Evolutionary conservation across 1,284 basidiomycete genomes (phyloP).

Genomic region (Gomphus sp.): DNA sequence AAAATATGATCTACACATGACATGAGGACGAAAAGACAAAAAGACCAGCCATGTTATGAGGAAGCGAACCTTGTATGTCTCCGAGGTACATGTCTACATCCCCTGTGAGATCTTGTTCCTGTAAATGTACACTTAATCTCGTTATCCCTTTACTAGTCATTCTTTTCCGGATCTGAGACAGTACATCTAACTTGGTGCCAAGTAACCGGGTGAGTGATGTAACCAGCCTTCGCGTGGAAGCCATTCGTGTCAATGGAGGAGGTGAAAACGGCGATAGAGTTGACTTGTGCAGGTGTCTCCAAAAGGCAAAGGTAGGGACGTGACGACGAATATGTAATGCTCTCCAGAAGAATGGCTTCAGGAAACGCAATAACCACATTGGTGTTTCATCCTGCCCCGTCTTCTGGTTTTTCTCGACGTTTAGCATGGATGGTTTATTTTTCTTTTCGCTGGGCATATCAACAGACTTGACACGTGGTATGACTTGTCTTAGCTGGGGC

Average conservation of each 20-base stretch:
- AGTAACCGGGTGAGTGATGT: conserved; percentile 76
- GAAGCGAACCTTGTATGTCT: conserved; percentile 74
- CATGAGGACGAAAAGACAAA: not conserved
- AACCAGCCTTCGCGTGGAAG: conserved; percentile 71
- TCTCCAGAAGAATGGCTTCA: not conserved
- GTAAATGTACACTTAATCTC: conserved; percentile 30
- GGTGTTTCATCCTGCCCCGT: not conserved
- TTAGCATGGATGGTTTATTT: too few species aligned
- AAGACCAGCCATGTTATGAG: not conserved
- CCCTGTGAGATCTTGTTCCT: conserved; percentile 19
- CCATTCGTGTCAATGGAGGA: conserved; percentile 57
- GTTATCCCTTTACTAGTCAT: conserved; percentile 28
- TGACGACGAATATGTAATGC: not conserved
- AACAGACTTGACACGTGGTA: not conserved
- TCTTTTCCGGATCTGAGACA: conserved; percentile 75
- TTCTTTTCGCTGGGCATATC: not conserved
- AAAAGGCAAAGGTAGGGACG: not conserved
- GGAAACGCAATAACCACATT: not conserved
- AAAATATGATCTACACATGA: conserved; percentile 73
- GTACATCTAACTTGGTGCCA: conserved; percentile 76
- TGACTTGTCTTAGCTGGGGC: not conserved
- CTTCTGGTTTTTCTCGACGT: too few species aligned
- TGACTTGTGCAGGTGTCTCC: not conserved
- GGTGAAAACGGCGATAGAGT: not conserved
- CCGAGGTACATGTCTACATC: conserved; percentile 85